These are phyloP conservation scores for Dioscorea dumetorum DNA, from an alignment of 106 monocot genomes.

Conservation along the genomic window DNA sequence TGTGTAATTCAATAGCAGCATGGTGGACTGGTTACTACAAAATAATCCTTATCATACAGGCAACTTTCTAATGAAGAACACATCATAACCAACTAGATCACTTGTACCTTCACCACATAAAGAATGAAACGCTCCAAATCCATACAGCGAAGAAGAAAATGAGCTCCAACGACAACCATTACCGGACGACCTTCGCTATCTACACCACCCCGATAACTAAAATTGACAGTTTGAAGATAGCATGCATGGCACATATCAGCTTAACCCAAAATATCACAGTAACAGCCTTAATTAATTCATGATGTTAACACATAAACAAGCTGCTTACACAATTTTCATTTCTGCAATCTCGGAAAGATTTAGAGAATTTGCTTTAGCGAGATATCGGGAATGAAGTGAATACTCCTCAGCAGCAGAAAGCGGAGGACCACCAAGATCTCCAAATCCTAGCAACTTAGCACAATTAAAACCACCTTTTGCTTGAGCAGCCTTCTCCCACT, in stretches of 20 bases:
- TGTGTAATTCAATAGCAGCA: too few species aligned
- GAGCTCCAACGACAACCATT: conserved; percentile 97
- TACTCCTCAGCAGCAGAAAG: conserved; percentile 91
- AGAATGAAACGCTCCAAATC: conserved; percentile 94
- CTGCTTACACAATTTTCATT: conserved; percentile 96
- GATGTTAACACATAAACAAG: background rate
- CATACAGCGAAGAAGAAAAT: conserved; percentile 93
- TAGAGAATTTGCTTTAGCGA: conserved; percentile 94
- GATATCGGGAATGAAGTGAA: conserved; percentile 97
- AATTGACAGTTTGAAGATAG: conserved; percentile 3
- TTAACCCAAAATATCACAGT: too few species aligned
- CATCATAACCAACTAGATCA: too few species aligned
- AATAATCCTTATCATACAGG: too few species aligned
- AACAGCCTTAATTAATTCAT: too few species aligned
- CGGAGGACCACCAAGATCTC: conserved; percentile 91
- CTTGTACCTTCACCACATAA: conserved; percentile 80
- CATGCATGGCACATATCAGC: too few species aligned
- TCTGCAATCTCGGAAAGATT: conserved; percentile 97
- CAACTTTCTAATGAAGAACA: too few species aligned
- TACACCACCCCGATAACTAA: conserved; percentile 93
- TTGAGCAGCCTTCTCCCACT: conserved; percentile 78
- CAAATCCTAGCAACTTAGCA: conserved; percentile 84
- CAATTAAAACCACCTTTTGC: conserved; percentile 70
- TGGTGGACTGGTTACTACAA: too few species aligned
- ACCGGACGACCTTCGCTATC: conserved; percentile 91